Base-by-base conservation (phyloP, 2,329 filamentous ascomycete genomes). In the Xylaria sp. region DNA sequence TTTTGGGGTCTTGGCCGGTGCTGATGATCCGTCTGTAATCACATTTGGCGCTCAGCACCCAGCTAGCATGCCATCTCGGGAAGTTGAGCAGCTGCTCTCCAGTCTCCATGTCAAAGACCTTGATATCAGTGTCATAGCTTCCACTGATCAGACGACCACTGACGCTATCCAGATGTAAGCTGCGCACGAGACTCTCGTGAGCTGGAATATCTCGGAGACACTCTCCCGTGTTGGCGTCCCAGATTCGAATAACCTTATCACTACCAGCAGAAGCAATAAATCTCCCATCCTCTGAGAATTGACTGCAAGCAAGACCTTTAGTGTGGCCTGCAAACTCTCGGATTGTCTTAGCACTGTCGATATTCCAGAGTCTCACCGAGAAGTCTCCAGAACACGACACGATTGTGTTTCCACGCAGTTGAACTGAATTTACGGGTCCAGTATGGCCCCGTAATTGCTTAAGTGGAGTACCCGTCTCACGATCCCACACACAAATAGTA, bases 341-440 rank as follows among this genome's bases (percentile, higher is more conserved):
- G 73, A 97, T 90, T 69, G 91, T 92, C 71, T 90, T 88, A 55
- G 93, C 93, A 38, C 91, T 92, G 70, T 92, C 88, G 60, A 98
- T 89, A 74, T 97, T 96, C 95, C 95, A 99, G 60, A 99, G 83
- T 79, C 96, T 96, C 65, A 96, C 93, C 52, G 90, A 85, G 70
- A 95, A 95, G 76, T 99, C 95, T 58, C 95, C 95, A 57, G 91
- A 95, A 73, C 95, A 97, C 48, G 91, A 96, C 29, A 97, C 93
- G 49, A 98, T 88, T 6, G 93, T 89, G 77, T 97, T 94, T 62
- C 93, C 94, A 55, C 94, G 90, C 76, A 99, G 87, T 78, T 98
- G 94, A 4, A 99, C 93, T 1, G 95, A 93, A 73, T 99, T 99
- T 68, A 99, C 95, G 1, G 95, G 95, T 0, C 95, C 95, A 2